Conservation (phyloP, 106 monocot species). For the Dendrobium officinale region DNA sequence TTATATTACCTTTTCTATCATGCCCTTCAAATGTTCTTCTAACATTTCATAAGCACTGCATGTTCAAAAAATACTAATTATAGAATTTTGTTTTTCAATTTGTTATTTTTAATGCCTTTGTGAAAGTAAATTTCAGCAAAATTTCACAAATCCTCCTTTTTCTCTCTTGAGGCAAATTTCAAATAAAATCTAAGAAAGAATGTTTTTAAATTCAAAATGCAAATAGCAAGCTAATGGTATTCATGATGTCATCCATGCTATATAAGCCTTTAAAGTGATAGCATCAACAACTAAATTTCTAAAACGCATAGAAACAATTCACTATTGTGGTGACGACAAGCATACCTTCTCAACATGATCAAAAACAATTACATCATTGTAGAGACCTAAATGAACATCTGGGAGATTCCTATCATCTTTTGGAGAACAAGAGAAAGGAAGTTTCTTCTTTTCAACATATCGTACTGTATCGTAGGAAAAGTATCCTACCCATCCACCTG, state of each 20-base stretch:
- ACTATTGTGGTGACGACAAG: slow-evolving; percentile 3
- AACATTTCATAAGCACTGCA: not conserved
- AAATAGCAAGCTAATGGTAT: not conserved
- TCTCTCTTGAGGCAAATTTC: not conserved
- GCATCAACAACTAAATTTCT: not conserved
- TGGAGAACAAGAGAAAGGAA: slow-evolving; percentile 69
- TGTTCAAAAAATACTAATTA: not conserved
- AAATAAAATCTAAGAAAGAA: not conserved
- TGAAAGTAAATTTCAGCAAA: not conserved
- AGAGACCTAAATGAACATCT: slow-evolving; percentile 81
- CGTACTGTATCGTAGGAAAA: slow-evolving; percentile 87
- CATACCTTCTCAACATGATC: slow-evolving; percentile 89
- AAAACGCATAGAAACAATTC: not conserved
- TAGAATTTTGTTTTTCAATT: not conserved
- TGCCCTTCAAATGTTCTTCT: not conserved
- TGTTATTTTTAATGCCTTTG: not conserved
- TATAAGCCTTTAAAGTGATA: not conserved
- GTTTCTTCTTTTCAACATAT: slow-evolving; percentile 77
- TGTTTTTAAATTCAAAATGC: not conserved
- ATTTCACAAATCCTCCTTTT: not conserved
- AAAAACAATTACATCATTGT: slow-evolving; percentile 82
- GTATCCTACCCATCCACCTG: slow-evolving; percentile 93
- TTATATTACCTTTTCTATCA: not conserved
- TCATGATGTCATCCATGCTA: not conserved
- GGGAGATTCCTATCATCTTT: slow-evolving; percentile 73